These are phyloP conservation scores for Aspergillus pseudotamarii DNA, from an alignment of 2,329 filamentous ascomycete species.

Conservation along the genomic window DNA sequence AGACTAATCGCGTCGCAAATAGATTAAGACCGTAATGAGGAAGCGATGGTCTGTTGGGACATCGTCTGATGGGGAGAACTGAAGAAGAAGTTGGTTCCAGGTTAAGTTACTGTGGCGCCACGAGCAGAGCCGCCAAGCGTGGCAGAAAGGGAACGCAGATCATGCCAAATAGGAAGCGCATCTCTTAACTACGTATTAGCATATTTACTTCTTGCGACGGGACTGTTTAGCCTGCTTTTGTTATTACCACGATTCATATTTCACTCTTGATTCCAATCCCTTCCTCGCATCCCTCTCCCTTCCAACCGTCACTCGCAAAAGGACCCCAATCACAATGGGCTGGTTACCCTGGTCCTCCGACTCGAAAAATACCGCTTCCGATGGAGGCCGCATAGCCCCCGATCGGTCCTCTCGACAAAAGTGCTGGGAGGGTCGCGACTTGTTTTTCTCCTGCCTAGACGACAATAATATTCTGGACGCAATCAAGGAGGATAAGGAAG, in stretches of 20 bases:
- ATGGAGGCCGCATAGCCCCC: conserved; percentile 75
- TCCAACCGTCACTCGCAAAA: not conserved
- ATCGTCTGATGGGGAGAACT: not conserved
- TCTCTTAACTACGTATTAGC: conserved; percentile 1
- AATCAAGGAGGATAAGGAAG: conserved; percentile 60
- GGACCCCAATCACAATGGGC: conserved; percentile 48
- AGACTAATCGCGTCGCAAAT: not conserved
- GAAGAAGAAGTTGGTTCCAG: not conserved
- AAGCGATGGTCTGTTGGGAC: not conserved
- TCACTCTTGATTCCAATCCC: not conserved
- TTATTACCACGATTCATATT: not conserved
- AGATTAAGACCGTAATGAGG: not conserved
- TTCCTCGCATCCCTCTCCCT: not conserved
- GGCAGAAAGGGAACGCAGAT: conserved; percentile 1
- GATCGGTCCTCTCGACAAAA: conserved; percentile 76
- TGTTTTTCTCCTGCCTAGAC: conserved; percentile 87
- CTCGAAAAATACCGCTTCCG: conserved; percentile 45
- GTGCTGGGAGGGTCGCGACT: conserved; percentile 90
- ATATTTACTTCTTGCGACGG: not conserved
- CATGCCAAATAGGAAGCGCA: conserved; percentile 1
- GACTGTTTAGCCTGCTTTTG: not conserved
- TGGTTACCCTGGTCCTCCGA: conserved; percentile 54
- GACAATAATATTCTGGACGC: conserved; percentile 78
- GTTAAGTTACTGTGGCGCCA: not conserved
- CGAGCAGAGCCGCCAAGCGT: conserved; percentile 2